Base-by-base conservation (phyloP, 148 eudicot species). In the Camellia lanceoleosa region DNA sequence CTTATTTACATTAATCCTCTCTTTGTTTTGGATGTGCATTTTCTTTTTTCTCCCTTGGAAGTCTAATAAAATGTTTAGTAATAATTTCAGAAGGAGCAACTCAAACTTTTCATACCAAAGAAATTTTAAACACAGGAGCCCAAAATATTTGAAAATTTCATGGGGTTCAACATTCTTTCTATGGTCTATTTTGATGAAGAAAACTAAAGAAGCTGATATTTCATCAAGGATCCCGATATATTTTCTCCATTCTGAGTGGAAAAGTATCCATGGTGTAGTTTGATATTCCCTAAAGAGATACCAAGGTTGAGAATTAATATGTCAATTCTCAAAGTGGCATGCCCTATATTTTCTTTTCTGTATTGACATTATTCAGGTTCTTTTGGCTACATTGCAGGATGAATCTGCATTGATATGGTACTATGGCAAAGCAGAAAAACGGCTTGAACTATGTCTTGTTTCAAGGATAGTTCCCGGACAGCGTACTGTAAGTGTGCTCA, bases 401-500 rank as follows among this genome's bases (percentile, higher is more conserved):
- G 98, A 94, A 76, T 81, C 98, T 68, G 67, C 80, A 75, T 79
- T 94, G 83, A 83, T 92, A 82, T 92, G 98, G 98, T 89, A 87
- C 80, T 82, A 85, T 78, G 95, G 91, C 42, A 94, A 89, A 86
- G 91, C 89, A 44, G 95, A 94, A 85, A 94, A 91, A 76, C 92
- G 89, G 67, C 91, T 92, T 81, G 93, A 91, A 74, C 85, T 92
- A 75, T 78, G 86, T 80, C 86, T 83, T 72, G 95, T 94, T 83
- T 86, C 92, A 46, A 89, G 83, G 91, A 92, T 94, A 77, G 84
- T 94, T 81, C 97, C 98, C 54, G 98, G 98, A 74, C 98, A 92
- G 78, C 86, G 94, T 78, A 92, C 98, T 85, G 97, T 94, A 83
- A 89, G 95, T 87, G 47, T 75, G 30, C 72, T 74, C 30, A 7